Base-by-base conservation (phyloP, 2,329 filamentous ascomycete genomes). In the Periconia sp. region DNA sequence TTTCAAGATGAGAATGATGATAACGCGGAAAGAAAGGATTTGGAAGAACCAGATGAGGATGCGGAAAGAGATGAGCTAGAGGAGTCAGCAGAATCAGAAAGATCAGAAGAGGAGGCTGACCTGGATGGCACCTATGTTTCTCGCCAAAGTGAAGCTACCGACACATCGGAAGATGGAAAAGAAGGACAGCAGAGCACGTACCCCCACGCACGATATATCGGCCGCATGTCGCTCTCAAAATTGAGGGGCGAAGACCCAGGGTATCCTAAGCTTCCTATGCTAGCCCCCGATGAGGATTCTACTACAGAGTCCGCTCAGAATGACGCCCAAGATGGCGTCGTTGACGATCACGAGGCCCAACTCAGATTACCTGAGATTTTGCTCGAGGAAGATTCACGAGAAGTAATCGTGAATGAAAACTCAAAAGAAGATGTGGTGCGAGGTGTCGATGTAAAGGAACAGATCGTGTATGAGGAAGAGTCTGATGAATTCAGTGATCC, bases 401-500 rank as follows among this genome's bases (percentile, higher is more conserved):
- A 27, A 27, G 23, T 3, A 27, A 27, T 27, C 23, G 23, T 27
- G 5, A 27, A 27, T 27, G 23, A 27, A 27, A 8, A 27, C 23
- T 27, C 23, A 8, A 8, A 27, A 3, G 23, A 27, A 27, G 23
- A 8, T 27, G 23, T 27, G 3, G 23, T 27, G 8, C 23, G 23
- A 27, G 23, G 8, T 27, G 23, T 5, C 23, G 23, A 27, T 8
- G 3, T 8, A 8, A 27, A 8, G 23, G 23, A 27, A 27, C 5
- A 27, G 23, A 27, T 27, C 23, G 41, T 61, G 53, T 9, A 45
- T n/a, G 45, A 55, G 41, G 56, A 57, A 15, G 57, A 37, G 33
- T 11, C 33, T 3, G 33, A 64, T 45, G 60, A 63, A 20, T 69
- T 59, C n/a, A 52, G 60, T n/a, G 66, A 70, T 47, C 53, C 57